Evolutionary conservation across 2,329 filamentous ascomycete species (phyloP), one percentile per base, ranked within the genome.

Genomic region (Colletotrichum liriopes): DNA sequence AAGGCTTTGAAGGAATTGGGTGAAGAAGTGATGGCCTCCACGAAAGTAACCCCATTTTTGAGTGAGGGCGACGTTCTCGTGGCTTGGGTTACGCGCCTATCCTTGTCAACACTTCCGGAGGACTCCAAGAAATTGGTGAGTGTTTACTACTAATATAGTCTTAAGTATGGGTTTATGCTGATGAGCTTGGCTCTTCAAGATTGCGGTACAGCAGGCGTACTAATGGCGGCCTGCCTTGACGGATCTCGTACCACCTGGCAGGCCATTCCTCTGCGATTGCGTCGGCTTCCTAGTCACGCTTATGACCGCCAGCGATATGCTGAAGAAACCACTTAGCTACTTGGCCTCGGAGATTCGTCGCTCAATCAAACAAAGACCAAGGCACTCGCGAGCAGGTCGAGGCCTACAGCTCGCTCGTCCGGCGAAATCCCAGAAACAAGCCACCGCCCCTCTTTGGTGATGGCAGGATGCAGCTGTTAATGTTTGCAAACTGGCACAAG

Each of bases 61-160:
- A 82, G 77, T 52, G 81, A 85, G 32, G 75, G 79, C 45, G 83
- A 85, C 54, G 76, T 75, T 74, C 78, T 11, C 80, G 80, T 9
- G n/a, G n/a, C n/a, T n/a, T n/a, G n/a, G n/a, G n/a, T n/a, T n/a
- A n/a, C n/a, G n/a, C n/a, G n/a, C n/a, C 74, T 80, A 12, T 76
- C 76, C 51, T 73, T 76, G 32, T 75, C 69, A n/a, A 76, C 75
- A 59, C 75, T 76, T 23, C 75, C 74, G n/a, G 37, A 63, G 29
- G 43, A 65, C 51, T 73, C 79, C 51, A 47, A 56, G 26, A 9
- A 26, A 35, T 23, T 14, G 11, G 29, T 3, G 5, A 32, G 29
- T 32, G 29, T 32, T 32, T 32, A 32, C 29, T 32, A 32, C 29
- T 32, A n/a, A n/a, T n/a, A n/a, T 32, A 5, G 5, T 3, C 5